These are phyloP conservation scores for Nidularia sp. DNA, from an alignment of 768 basidiomycete species.

Conservation along the genomic window DNA sequence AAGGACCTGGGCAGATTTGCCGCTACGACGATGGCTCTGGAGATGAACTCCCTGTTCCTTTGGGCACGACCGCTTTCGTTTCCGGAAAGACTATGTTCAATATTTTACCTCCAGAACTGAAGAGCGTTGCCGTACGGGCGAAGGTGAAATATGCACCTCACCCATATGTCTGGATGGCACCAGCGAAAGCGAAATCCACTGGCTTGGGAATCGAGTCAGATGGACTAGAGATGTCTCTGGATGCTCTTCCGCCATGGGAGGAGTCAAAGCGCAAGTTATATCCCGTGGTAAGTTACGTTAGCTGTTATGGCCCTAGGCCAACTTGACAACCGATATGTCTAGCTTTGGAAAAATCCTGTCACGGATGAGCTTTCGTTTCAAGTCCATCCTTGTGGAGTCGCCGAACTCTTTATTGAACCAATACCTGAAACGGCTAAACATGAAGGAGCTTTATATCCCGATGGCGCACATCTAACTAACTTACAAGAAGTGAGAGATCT, in stretches of 20 bases:
- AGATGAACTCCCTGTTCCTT: slow-evolving; percentile 73
- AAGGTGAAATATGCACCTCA: slow-evolving; percentile 78
- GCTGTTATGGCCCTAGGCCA: not conserved
- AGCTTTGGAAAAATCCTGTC: slow-evolving; percentile 92
- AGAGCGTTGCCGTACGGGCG: slow-evolving; percentile 75
- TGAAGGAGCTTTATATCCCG: slow-evolving; percentile 73
- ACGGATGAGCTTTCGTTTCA: slow-evolving; percentile 83
- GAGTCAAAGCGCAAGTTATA: slow-evolving; percentile 67
- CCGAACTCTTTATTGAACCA: slow-evolving; percentile 67
- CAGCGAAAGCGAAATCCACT: slow-evolving; percentile 64
- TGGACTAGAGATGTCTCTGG: slow-evolving; percentile 56
- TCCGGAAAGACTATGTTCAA: slow-evolving; percentile 83
- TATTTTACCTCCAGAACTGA: slow-evolving; percentile 60
- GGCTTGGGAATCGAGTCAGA: slow-evolving; percentile 80
- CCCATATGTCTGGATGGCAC: slow-evolving; percentile 86
- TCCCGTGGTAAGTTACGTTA: slow-evolving; percentile 41
- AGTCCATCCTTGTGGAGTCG: slow-evolving; percentile 79
- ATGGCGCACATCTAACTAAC: slow-evolving; percentile 74
- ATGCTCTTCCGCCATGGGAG: slow-evolving; percentile 75
- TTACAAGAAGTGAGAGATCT: slow-evolving; percentile 68
- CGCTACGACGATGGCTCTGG: slow-evolving; percentile 85
- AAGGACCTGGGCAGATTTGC: slow-evolving; percentile 55
- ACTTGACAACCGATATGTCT: slow-evolving; percentile 1
- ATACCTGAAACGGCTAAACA: slow-evolving; percentile 57
- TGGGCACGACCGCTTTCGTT: slow-evolving; percentile 83